Evolutionary conservation across 257 asterid species (phyloP), one percentile per base, ranked within the genome.

Genomic region (Eucommia ulmoides): DNA sequence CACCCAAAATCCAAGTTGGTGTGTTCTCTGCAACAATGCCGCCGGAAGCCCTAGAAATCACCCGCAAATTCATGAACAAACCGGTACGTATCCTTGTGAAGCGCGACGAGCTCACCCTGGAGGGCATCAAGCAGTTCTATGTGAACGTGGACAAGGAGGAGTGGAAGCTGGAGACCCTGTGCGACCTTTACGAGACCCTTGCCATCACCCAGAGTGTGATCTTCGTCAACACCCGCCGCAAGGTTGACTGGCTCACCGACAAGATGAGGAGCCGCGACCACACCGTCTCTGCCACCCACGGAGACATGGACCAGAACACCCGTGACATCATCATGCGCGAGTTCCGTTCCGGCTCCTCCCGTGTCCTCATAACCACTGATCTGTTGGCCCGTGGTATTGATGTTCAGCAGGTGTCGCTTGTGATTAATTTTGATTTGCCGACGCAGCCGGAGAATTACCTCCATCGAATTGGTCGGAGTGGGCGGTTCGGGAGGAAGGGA

Each of bases 251-350:
- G 47, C 47, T 41, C 2, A 41, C 47, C 1, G 47, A 41, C 19
- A 41, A 41, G 9, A 41, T 41, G 47, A 19, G 47, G 1, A 1
- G 47, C 47, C 47, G 47, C 3, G 47, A 41, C 9, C 47, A 41
- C 47, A 41, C 47, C 16, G 47, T 41, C 16, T 41, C 47, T 15
- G 47, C 47, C 20, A 41, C 47, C 20, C 47, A 41, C 19, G 47
- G 47, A 41, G 47, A 41, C 47, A 41, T 41, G 47, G 47, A 41
- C 20, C 47, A 41, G 47, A 41, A 41, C 47, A 41, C 7, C 20
- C 16, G 47, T 15, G 47, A 41, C 19, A 41, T 41, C 20, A 41
- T 41, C 2, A 41, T 41, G 47, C 19, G 47, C 7, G 47, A 41
- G 19, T 41, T 41, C 47, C 47, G 47, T 15, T 41, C 47, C 19